phyloP scores from a whole-genome alignment of 1,284 basidiomycete species.

The Exobasidium cylindrosporum region DNA sequence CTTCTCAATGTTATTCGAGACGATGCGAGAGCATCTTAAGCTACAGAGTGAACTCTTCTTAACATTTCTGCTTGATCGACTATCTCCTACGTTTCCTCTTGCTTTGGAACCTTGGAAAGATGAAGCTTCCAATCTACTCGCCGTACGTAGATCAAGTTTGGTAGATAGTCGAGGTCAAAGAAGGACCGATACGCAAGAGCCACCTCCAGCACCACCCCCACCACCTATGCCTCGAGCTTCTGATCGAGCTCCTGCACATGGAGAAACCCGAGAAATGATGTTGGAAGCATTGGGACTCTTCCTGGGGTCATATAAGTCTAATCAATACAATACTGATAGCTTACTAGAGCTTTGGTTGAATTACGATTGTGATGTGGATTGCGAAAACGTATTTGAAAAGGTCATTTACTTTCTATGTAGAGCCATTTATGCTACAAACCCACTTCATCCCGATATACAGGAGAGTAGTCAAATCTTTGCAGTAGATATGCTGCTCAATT shows the following conservation, averaged over 20 bases:
- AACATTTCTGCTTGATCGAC: slow-evolving; percentile 84
- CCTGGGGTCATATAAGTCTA: slow-evolving; percentile 62
- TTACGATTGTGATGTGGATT: slow-evolving; percentile 95
- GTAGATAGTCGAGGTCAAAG: background rate
- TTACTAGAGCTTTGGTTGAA: slow-evolving; percentile 95
- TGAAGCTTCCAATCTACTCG: slow-evolving; percentile 6
- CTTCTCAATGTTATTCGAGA: slow-evolving; percentile 82
- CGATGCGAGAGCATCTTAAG: slow-evolving; percentile 82
- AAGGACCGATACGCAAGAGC: slow-evolving; percentile 23
- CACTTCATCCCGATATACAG: slow-evolving; percentile 76
- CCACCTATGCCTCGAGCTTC: slow-evolving; percentile 61
- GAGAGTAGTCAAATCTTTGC: slow-evolving; percentile 81
- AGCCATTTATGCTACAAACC: slow-evolving; percentile 36
- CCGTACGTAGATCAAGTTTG: slow-evolving; percentile 7
- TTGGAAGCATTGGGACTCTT: slow-evolving; percentile 83
- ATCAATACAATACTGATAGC: slow-evolving; percentile 58
- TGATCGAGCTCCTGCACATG: slow-evolving; percentile 64
- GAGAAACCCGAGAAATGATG: slow-evolving; percentile 83
- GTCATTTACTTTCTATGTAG: slow-evolving; percentile 78
- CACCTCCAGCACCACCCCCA: slow-evolving; percentile 60
- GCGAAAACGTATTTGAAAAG: slow-evolving; percentile 90
- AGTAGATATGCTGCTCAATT: slow-evolving; percentile 80
- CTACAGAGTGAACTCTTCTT: slow-evolving; percentile 95
- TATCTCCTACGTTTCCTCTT: slow-evolving; percentile 59
- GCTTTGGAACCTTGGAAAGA: slow-evolving; percentile 49